A percentile compares a stretch with the other conserved stretches of the same genome.
phyloP scores from a whole-genome alignment of 768 basidiomycete species.

The Trametes cubensis region DNA sequence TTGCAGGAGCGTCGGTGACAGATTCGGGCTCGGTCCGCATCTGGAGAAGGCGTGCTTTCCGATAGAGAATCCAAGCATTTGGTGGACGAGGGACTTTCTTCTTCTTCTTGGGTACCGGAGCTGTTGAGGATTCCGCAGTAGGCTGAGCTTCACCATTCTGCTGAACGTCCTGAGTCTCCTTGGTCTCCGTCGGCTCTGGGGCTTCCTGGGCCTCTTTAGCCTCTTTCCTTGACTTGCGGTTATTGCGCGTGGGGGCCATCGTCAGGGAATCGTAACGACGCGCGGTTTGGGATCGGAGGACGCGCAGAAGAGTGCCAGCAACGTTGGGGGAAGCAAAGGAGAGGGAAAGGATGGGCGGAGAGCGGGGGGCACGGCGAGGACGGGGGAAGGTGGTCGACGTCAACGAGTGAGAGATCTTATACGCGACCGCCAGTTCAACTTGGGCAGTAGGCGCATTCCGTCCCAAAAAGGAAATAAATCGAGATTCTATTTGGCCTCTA shows the following conservation, averaged over 20 bases:
- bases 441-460: constrained; percentile 9
- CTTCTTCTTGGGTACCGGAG: neutral
- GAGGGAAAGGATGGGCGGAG: neutral
- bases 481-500: constrained; percentile 6
- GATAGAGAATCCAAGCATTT: constrained; percentile 28
- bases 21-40: neutral
- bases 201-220: too few species aligned
- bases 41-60: constrained; percentile 17
- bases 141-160: too few species aligned
- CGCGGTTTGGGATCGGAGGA: too few species aligned
- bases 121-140: neutral
- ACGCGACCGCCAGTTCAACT: constrained; percentile 21
- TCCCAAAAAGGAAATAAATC: neutral
- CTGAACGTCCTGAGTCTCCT: too few species aligned
- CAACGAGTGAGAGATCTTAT: constrained; percentile 6
- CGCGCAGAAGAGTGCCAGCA: neutral
- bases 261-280: too few species aligned
- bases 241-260: too few species aligned
- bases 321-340: neutral
- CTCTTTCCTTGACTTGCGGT: too few species aligned
- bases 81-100: constrained; percentile 21
- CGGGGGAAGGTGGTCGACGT: constrained; percentile 4
- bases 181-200: too few species aligned
- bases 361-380: neutral
- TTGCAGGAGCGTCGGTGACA: neutral